Base-by-base conservation (phyloP, 192 early-diverging fungal genomes). In the Dispira simplex region DNA sequence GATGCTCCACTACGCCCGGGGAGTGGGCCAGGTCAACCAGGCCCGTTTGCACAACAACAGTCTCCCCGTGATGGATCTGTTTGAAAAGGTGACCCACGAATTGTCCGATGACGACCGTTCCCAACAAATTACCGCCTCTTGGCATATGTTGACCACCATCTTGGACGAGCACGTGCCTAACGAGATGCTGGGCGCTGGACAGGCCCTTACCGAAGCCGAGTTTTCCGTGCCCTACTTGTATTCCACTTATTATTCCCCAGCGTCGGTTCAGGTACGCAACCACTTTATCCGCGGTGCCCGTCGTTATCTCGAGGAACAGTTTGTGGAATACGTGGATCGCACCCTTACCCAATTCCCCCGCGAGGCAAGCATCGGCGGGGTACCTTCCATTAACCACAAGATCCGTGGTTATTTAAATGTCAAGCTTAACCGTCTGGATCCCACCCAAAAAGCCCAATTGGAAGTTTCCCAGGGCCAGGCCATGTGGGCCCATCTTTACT, bases 401-500 rank as follows among this genome's bases (percentile, higher is more conserved):
- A 73, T 95, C 26, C 71, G 82, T 23, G 85, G 87, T 5, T 90
- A 77, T 63, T 67, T 98, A 51, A 75, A 84, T 21, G 64, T 93
- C 46, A 81, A 77, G 51, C 90, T 86, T 66, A 70, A 72, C 25
- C 78, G 80, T 45, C 73, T 85, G 27, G 77, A 68, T 46, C 78
- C 78, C 65, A 69, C 69, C 54, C 67, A 67, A 25, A 39, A 39
- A 6, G 63, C 62, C 47, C 45, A 62, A 14, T 62, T 79, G 18
- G 70, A 75, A 58, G 67, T 71, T 44, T 44, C 59, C 63, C 47
- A 68, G 1, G 16, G 46, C 85, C 59, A 75, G 76, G 82, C 95
- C 0, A 77, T 90, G 43, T 98, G 96, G 94, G 89, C 88, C 0
- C 85, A 91, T 65, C 75, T 97, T 47, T 99, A 76, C 67, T 82